Conservation (phyloP, 1,284 basidiomycete species). For the Ustilago trichophora region DNA sequence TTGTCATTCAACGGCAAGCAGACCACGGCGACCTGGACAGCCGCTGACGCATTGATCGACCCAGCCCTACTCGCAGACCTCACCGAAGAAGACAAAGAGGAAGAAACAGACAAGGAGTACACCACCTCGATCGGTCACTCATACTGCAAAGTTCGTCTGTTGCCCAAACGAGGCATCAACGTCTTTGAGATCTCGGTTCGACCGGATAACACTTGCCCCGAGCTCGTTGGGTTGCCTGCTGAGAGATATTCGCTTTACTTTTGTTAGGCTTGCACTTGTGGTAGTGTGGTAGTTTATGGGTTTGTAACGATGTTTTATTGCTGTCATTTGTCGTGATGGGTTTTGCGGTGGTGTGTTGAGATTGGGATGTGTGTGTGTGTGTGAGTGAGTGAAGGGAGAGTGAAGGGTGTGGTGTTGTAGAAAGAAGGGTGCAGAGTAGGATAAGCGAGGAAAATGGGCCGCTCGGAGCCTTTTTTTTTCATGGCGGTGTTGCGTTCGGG, state of each 20-base stretch:
- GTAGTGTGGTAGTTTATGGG: too few species aligned
- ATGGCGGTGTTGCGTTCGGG: too few species aligned
- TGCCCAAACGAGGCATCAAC: slow-evolving; percentile 36
- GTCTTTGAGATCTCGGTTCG: slow-evolving; percentile 35
- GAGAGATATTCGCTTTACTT: slow-evolving; percentile 43
- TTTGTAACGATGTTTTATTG: too few species aligned
- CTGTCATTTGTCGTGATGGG: too few species aligned
- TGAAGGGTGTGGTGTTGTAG: too few species aligned
- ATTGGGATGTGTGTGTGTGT: not conserved
- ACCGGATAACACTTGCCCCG: slow-evolving; percentile 2
- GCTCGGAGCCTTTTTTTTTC: too few species aligned
- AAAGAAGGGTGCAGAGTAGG: too few species aligned
- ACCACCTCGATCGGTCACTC: slow-evolving; percentile 12
- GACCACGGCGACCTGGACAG: slow-evolving; percentile 15
- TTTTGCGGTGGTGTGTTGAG: too few species aligned
- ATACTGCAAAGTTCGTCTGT: slow-evolving; percentile 25
- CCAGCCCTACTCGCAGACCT: slow-evolving; percentile 10
- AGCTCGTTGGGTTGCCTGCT: slow-evolving; percentile 10
- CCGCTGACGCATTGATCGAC: slow-evolving; percentile 12
- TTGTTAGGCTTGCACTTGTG: too few species aligned
- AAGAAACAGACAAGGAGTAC: not conserved
- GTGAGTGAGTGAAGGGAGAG: too few species aligned
- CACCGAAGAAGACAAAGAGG: not conserved
- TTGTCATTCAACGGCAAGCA: slow-evolving; percentile 35
- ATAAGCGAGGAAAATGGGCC: too few species aligned